phyloP scores from a whole-genome alignment of 495 filamentous ascomycete species.

The Daldinia grandis region DNA sequence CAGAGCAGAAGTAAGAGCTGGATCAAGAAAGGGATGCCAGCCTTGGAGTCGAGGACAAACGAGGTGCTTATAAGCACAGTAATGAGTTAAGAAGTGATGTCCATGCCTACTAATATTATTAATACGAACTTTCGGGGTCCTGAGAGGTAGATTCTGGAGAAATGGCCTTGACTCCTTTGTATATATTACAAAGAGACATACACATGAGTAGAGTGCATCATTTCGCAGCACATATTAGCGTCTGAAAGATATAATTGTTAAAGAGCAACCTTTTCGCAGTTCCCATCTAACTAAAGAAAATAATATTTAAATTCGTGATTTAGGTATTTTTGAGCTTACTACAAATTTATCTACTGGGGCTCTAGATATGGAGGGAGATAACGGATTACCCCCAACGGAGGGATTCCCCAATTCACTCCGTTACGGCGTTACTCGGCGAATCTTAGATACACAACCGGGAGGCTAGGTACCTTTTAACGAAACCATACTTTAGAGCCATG shows the following conservation, averaged over 20 bases:
- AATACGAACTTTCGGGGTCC: constrained; percentile 6
- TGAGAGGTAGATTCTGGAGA: background rate
- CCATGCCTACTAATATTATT: constrained; percentile 30
- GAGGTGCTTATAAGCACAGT: constrained; percentile 38
- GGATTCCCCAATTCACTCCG: constrained; percentile 34
- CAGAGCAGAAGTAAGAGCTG: constrained; percentile 51
- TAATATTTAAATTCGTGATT: background rate
- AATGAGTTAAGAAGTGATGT: constrained; percentile 37
- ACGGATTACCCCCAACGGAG: constrained; percentile 43
- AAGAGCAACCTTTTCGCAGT: background rate
- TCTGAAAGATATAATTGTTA: constrained; percentile 7
- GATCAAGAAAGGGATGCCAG: background rate
- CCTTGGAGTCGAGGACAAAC: background rate
- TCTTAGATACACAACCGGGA: background rate
- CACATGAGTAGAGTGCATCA: background rate
- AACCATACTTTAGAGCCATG: background rate
- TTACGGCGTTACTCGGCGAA: constrained; percentile 6
- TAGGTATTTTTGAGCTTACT: background rate
- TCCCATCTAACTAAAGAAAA: background rate
- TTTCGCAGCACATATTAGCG: constrained; percentile 18
- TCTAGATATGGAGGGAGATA: background rate
- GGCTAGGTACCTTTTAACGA: background rate
- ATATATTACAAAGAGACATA: constrained; percentile 18
- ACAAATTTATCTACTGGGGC: background rate
- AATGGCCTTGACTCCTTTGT: constrained; percentile 22